Base-by-base conservation (phyloP, 495 filamentous ascomycete genomes). In the Hypomontagnella submonticulosa region DNA sequence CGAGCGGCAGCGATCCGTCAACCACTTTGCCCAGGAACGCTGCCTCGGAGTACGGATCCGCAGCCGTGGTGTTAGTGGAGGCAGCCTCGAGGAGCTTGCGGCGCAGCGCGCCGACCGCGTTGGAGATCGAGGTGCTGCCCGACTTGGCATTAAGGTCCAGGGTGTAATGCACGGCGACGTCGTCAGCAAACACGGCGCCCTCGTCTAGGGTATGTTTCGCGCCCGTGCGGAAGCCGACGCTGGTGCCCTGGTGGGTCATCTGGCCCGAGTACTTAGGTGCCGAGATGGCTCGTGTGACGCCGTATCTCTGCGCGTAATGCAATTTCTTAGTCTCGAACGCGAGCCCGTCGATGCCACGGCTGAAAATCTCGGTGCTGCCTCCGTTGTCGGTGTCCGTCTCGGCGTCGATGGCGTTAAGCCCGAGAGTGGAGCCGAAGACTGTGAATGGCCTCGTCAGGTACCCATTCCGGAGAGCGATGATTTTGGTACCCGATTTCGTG, bases 401-500 rank as follows among this genome's bases (percentile, higher is more conserved):
- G 4, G 75, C 75, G 30, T 80, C 78, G 43, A 90, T 88, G n/a
- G 80, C 85, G 27, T 76, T 77, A 7, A 89, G 74, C 1, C 87
- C 87, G 1, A 89, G 71, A 18, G 70, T 71, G 20, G 77, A 77
- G 10, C 80, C 81, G 32, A 87, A 80, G 9, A 82, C 81, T 2
- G 83, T 86, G 59, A 87, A 79, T 0, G 85, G 82, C 4, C 78
- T 80, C 5, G 81, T 80, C 3, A 88, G 70, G 66, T 87, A 78
- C 13, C 87, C 87, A 57, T 88, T 80, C 51, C 76, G 48, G 19
- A 89, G 81, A 4, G 65, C 4, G 37, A 89, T 74, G 48, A 76
- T 65, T n/a, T 57, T 73, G 9, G 51, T 71, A 2, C 76, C 64
- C 11, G 61, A 49, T 4, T 66, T 52, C 13, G 69, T 47, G 4